Evolutionary conservation across 352 stramenopile species (phyloP).

Genomic region (Thraustotheca clavata): DNA sequence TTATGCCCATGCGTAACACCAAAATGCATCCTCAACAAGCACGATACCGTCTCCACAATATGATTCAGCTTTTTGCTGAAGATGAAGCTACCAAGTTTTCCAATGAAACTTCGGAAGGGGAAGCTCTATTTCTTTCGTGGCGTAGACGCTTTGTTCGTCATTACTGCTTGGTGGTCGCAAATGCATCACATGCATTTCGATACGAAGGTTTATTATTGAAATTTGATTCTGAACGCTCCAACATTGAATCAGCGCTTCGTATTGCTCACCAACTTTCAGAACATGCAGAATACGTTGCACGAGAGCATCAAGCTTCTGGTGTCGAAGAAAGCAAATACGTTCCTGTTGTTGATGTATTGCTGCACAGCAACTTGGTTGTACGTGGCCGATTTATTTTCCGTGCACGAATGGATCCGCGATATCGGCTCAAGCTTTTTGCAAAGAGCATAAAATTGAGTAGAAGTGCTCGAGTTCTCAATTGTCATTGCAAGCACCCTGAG

Average conservation of each 20-base stretch:
- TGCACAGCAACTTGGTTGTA: slow-evolving; percentile 76
- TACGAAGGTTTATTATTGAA: slow-evolving; percentile 57
- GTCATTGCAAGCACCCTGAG: slow-evolving; percentile 55
- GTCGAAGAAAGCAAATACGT: slow-evolving; percentile 26
- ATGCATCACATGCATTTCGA: slow-evolving; percentile 63
- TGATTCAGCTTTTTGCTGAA: slow-evolving; percentile 77
- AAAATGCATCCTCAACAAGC: slow-evolving; percentile 25
- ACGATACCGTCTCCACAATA: slow-evolving; percentile 69
- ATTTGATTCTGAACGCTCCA: slow-evolving; percentile 72
- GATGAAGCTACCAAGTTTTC: slow-evolving; percentile 41
- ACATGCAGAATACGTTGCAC: slow-evolving; percentile 62
- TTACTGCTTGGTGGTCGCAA: slow-evolving; percentile 71
- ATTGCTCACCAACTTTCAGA: slow-evolving; percentile 60
- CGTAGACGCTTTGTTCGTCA: slow-evolving; percentile 80
- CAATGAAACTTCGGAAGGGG: not conserved
- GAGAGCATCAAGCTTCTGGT: slow-evolving; percentile 26
- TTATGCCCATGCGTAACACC: slow-evolving; percentile 25
- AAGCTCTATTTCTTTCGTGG: slow-evolving; percentile 64
- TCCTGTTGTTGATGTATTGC: slow-evolving; percentile 61
- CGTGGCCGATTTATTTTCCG: slow-evolving; percentile 73
- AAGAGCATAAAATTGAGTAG: slow-evolving; percentile 62
- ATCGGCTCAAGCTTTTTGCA: slow-evolving; percentile 57
- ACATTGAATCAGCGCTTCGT: slow-evolving; percentile 75
- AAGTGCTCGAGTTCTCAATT: slow-evolving; percentile 59
- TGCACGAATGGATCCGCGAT: slow-evolving; percentile 57